Evolutionary conservation across 345 rosid species (phyloP).

Genomic region (Euphorbia pulcherrima): DNA sequence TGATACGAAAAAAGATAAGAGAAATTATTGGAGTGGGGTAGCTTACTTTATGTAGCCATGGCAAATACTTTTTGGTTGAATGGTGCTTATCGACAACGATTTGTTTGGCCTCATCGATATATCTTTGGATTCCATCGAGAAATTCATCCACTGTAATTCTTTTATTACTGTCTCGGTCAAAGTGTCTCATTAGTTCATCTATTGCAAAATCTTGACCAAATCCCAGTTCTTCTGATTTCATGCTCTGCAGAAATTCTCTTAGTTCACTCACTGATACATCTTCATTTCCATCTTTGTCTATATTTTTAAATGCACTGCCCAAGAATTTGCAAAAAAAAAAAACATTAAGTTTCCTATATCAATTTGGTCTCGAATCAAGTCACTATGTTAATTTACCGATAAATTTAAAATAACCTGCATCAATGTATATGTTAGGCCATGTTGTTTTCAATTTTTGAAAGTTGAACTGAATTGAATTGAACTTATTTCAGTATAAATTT

Average conservation of each 20-base stretch:
- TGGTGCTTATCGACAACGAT: not conserved
- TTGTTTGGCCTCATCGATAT: not conserved
- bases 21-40: not conserved
- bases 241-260: not conserved
- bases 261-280: not conserved
- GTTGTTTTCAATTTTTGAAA: no score
- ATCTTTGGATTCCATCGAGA: not conserved
- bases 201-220: not conserved
- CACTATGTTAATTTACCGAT: no score
- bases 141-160: slow-evolving; percentile 13
- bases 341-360: no score
- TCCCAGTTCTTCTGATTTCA: not conserved
- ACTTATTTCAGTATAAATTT: no score
- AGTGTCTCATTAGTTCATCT: not conserved
- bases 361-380: no score
- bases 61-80: not conserved
- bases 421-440: no score
- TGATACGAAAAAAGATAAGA: not conserved
- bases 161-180: slow-evolving; percentile 6
- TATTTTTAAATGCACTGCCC: not conserved
- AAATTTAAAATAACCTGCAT: no score
- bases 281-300: slow-evolving; percentile 5
- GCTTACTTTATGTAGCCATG: not conserved
- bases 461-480: no score
- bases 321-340: not conserved